phyloP scores from a whole-genome alignment of 2,329 filamentous ascomycete species.

The Trichophyton verrucosum region DNA sequence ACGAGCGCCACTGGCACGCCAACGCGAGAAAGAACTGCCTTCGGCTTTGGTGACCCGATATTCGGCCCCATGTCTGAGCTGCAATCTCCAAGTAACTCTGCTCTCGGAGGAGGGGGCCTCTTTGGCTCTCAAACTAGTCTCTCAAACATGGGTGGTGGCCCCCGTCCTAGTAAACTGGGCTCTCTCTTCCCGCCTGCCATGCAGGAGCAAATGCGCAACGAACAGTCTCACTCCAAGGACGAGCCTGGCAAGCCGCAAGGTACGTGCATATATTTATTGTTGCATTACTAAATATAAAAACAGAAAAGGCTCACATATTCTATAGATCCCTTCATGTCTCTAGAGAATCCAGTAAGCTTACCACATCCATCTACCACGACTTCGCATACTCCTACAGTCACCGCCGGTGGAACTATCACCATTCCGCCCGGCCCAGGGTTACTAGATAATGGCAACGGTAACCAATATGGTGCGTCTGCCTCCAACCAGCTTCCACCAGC shows the following conservation, averaged over 20 bases:
- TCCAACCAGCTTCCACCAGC: slow-evolving; percentile 54
- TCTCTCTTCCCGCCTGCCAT: slow-evolving; percentile 78
- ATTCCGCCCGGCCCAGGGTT: slow-evolving; percentile 21
- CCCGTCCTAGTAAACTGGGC: slow-evolving; percentile 68
- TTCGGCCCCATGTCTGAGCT: slow-evolving; percentile 67
- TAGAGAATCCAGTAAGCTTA: slow-evolving; percentile 23
- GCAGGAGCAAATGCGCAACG: slow-evolving; percentile 75
- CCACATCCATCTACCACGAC: slow-evolving; percentile 22
- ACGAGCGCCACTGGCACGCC: slow-evolving; percentile 66
- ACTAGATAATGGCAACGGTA: slow-evolving; percentile 23
- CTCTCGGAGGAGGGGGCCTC: slow-evolving; percentile 36
- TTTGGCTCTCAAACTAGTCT: slow-evolving; percentile 51
- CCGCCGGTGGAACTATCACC: slow-evolving; percentile 20
- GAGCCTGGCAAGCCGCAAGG: slow-evolving; percentile 50
- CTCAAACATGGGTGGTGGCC: slow-evolving; percentile 51
- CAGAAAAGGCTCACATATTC: slow-evolving; percentile 6
- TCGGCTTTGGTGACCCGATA: slow-evolving; percentile 48
- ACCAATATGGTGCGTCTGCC: slow-evolving; percentile 27
- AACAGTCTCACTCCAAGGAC: slow-evolving; percentile 49
- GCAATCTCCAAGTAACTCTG: slow-evolving; percentile 39
- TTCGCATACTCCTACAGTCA: slow-evolving; percentile 26
- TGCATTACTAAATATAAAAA: background rate
- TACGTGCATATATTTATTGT: slow-evolving; percentile 23
- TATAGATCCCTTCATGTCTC: slow-evolving; percentile 20
- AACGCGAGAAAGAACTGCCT: slow-evolving; percentile 42